phyloP scores from a whole-genome alignment of 805 yeast species.

The Candida coleopterorum region DNA sequence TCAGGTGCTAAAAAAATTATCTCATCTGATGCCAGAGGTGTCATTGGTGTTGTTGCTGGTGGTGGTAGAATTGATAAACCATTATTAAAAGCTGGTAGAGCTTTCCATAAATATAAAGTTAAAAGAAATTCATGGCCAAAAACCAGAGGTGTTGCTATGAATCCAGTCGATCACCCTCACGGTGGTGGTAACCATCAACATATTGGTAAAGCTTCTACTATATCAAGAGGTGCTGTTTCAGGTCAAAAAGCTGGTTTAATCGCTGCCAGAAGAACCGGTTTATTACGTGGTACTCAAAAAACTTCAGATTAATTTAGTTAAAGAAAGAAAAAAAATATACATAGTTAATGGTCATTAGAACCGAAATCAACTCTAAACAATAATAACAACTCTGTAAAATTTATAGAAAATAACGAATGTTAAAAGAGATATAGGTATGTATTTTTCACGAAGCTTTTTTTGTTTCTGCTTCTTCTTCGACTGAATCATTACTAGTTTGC shows the following conservation, averaged over 20 bases:
- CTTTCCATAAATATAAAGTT: conserved; percentile 98
- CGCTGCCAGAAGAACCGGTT: conserved; percentile 39
- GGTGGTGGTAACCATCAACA: conserved; percentile 88
- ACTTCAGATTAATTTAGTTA: conserved; percentile 27
- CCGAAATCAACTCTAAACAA: background rate
- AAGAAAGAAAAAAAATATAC: background rate
- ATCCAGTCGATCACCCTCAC: conserved; percentile 99
- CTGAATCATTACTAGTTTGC: no score
- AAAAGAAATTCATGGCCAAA: conserved; percentile 99
- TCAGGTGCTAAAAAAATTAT: conserved; percentile 98
- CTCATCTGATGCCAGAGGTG: conserved; percentile 97
- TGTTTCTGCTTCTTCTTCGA: no score
- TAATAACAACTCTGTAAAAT: no score
- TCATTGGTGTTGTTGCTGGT: conserved; percentile 99
- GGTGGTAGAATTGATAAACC: conserved; percentile 99
- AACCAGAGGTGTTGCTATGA: conserved; percentile 99
- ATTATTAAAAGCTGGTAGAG: conserved; percentile 99
- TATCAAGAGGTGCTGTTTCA: conserved; percentile 36
- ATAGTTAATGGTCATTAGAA: background rate
- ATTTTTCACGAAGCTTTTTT: no score
- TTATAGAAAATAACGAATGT: no score
- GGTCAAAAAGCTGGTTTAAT: conserved; percentile 38
- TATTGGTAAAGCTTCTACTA: conserved; percentile 35
- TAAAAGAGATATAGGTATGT: no score
- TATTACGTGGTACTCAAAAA: conserved; percentile 35